Percentiles rank a stretch among this genome's conserved stretches.
Conservation (phyloP, 331 rosid genomes). For the Acacia concinna region DNA sequence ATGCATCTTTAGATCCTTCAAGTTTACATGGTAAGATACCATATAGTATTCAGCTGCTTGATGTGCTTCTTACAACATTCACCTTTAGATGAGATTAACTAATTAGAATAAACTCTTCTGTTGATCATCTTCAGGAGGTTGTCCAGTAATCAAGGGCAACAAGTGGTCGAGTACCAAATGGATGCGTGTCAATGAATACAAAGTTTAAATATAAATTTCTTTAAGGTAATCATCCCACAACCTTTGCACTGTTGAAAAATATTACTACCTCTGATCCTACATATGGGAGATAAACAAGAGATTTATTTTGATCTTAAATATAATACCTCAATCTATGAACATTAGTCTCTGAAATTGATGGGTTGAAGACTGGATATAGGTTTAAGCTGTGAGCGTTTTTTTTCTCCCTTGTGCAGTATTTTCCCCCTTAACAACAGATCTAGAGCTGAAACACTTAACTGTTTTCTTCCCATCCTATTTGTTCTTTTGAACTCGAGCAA, state of each 20-base stretch:
- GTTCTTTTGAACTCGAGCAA: background rate
- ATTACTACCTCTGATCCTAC: background rate
- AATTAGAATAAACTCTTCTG: conserved; percentile 9
- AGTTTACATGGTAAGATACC: conserved; percentile 82
- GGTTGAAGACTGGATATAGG: background rate
- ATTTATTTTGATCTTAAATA: too few species aligned
- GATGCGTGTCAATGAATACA: conserved; percentile 64
- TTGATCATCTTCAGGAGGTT: conserved; percentile 64
- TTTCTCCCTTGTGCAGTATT: too few species aligned
- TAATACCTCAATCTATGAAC: background rate
- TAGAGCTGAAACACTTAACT: background rate
- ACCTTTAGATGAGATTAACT: conserved; percentile 17
- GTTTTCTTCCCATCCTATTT: background rate
- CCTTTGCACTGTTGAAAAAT: conserved; percentile 1
- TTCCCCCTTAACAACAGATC: background rate
- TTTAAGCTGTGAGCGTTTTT: background rate
- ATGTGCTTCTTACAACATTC: background rate
- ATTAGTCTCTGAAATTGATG: background rate
- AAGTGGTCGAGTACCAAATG: conserved; percentile 97
- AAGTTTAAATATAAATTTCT: conserved; percentile 33
- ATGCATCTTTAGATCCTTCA: conserved; percentile 70
- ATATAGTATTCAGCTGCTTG: conserved; percentile 8
- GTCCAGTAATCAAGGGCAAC: conserved; percentile 88
- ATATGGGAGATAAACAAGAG: too few species aligned
- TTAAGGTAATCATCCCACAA: conserved; percentile 33